phyloP scores from a whole-genome alignment of 1,284 basidiomycete species.

The Tylopilus sp. region DNA sequence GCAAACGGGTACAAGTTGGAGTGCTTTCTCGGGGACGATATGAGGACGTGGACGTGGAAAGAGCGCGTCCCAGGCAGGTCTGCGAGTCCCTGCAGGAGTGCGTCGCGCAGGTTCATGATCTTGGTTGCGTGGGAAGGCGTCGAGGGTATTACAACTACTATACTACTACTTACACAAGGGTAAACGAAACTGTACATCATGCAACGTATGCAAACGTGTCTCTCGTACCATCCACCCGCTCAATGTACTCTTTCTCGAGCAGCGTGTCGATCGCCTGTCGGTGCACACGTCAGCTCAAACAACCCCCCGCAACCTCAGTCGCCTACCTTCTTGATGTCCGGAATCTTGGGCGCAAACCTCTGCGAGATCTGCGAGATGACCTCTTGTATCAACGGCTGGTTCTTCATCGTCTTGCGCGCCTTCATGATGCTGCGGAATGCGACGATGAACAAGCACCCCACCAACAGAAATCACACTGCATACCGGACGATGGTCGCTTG shows the following conservation, averaged over 20 bases:
- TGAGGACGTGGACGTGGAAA: constrained; percentile 72
- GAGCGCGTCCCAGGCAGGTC: constrained; percentile 60
- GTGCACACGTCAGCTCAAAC: constrained; percentile 6
- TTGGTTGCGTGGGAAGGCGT: constrained; percentile 21
- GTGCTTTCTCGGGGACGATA: constrained; percentile 68
- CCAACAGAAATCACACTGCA: not conserved
- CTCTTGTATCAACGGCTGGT: constrained; percentile 91
- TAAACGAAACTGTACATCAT: constrained; percentile 29
- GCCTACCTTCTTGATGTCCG: constrained; percentile 84
- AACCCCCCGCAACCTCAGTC: not conserved
- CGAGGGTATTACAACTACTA: constrained; percentile 14
- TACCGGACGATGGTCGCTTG: constrained; percentile 97
- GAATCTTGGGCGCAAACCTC: constrained; percentile 86
- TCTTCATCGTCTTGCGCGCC: constrained; percentile 96
- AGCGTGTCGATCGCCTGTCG: constrained; percentile 91
- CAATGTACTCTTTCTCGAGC: constrained; percentile 97
- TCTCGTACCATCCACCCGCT: constrained; percentile 81
- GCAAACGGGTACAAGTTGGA: constrained; percentile 75
- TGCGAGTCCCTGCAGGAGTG: constrained; percentile 56
- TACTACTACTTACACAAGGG: constrained; percentile 17
- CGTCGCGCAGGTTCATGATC: constrained; percentile 55
- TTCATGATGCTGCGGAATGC: constrained; percentile 82
- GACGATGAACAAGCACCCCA: not conserved
- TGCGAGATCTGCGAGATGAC: constrained; percentile 90
- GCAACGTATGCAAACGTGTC: constrained; percentile 79